Evolutionary conservation across 2,329 filamentous ascomycete species (phyloP).

Genomic region (Microsporum canis): DNA sequence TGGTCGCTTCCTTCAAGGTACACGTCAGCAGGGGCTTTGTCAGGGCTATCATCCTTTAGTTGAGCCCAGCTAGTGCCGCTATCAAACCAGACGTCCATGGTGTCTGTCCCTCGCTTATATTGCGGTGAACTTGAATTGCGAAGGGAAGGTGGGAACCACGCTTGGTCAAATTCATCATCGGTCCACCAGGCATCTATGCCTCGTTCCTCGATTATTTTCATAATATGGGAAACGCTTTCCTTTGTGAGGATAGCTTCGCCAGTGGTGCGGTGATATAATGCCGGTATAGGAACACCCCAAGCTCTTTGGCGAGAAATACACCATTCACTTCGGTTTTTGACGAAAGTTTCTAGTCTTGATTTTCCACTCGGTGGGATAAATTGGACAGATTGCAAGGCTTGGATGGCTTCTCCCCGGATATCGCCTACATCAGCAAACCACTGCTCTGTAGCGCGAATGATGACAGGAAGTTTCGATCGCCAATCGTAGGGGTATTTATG

Average conservation of each 20-base stretch:
- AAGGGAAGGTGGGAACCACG: conserved; percentile 63
- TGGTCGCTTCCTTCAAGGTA: conserved; percentile 94
- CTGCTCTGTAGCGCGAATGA: conserved; percentile 84
- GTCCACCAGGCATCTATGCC: conserved; percentile 94
- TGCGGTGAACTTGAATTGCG: conserved; percentile 31
- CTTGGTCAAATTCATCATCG: conserved; percentile 60
- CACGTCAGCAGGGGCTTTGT: conserved; percentile 53
- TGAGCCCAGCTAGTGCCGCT: conserved; percentile 86
- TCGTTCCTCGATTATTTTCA: conserved; percentile 60
- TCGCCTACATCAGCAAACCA: conserved; percentile 91
- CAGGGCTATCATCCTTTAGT: conserved; percentile 27
- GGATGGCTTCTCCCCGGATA: conserved; percentile 64
- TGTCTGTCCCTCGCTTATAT: conserved; percentile 73
- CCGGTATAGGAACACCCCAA: conserved; percentile 95
- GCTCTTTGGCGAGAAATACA: conserved; percentile 92
- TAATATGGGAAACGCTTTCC: conserved; percentile 73
- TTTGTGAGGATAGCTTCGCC: conserved; percentile 69
- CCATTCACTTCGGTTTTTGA: conserved; percentile 85
- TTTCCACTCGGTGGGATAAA: conserved; percentile 70
- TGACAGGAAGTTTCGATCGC: conserved; percentile 86
- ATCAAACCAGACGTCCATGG: conserved; percentile 99
- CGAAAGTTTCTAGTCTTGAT: conserved; percentile 68
- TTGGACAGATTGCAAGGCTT: conserved; percentile 56
- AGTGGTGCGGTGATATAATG: conserved; percentile 59
- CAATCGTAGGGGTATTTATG: conserved; percentile 99